Conservation (phyloP, 305 asterid genomes). For the Stenogyne calaminthoides region DNA sequence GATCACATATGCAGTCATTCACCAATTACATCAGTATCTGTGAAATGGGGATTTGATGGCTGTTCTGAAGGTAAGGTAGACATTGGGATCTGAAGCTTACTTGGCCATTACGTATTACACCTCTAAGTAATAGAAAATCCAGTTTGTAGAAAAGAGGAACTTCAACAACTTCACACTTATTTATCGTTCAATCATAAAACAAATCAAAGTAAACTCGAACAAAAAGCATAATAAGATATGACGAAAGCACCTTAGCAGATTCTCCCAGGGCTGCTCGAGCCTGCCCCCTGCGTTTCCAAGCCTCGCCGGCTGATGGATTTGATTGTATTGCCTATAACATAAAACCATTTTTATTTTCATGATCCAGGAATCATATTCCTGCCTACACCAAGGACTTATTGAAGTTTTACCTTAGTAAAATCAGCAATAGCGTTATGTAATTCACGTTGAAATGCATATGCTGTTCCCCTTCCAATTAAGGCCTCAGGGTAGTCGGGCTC, state of each 20-base stretch:
- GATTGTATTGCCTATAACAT: slow-evolving; percentile 77
- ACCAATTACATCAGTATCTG: not conserved
- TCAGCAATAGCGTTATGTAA: slow-evolving; percentile 94
- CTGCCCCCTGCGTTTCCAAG: slow-evolving; percentile 99
- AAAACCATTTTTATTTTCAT: slow-evolving; percentile 33
- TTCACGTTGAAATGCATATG: slow-evolving; percentile 97
- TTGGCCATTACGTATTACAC: not conserved
- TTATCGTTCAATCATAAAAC: slow-evolving; percentile 7
- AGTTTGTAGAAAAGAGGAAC: slow-evolving; percentile 19
- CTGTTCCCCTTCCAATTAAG: slow-evolving; percentile 98
- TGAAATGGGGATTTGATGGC: not conserved
- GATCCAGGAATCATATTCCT: slow-evolving; percentile 29
- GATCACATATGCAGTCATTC: slow-evolving; percentile 7
- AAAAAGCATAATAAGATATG: slow-evolving; percentile 20
- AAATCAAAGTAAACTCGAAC: slow-evolving; percentile 11
- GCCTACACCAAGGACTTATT: slow-evolving; percentile 8
- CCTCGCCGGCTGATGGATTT: slow-evolving; percentile 97
- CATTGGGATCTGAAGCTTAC: slow-evolving; percentile 19
- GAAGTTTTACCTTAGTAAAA: slow-evolving; percentile 75
- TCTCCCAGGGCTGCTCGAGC: slow-evolving; percentile 99
- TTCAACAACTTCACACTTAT: slow-evolving; percentile 13
- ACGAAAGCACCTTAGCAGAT: slow-evolving; percentile 76
- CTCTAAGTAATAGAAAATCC: slow-evolving; percentile 9
- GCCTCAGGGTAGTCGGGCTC: slow-evolving; percentile 97
- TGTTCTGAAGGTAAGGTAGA: slow-evolving; percentile 2